Conservation (phyloP, 768 basidiomycete species). For the Neoboletus subvelutipes region DNA sequence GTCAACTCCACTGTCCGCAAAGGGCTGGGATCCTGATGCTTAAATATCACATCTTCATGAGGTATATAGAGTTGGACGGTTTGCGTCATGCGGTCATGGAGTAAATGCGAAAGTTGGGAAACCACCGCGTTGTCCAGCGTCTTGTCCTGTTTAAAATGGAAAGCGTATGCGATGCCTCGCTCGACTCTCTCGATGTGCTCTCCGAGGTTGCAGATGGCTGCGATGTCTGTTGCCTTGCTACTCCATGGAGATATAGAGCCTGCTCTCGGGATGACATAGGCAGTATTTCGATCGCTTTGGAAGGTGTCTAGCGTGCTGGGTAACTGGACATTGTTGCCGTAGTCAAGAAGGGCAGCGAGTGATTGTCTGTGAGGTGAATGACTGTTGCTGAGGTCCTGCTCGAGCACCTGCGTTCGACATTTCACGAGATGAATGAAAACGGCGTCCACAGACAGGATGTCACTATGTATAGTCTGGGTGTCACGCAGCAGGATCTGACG, state of each 20-base stretch:
- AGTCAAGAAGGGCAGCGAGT: constrained; percentile 72
- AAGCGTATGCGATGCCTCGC: constrained; percentile 71
- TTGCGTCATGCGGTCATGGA: constrained; percentile 99
- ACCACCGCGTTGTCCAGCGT: constrained; percentile 48
- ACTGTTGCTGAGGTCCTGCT: constrained; percentile 46
- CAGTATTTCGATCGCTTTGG: constrained; percentile 40
- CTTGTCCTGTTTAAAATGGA: constrained; percentile 46
- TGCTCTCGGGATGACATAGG: constrained; percentile 77
- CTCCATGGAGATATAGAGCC: constrained; percentile 99
- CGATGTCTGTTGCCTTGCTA: constrained; percentile 97
- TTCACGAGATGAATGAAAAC: constrained; percentile 87
- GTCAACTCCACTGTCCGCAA: constrained; percentile 70
- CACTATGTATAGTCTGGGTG: constrained; percentile 52
- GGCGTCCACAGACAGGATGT: constrained; percentile 71
- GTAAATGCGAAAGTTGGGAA: constrained; percentile 57
- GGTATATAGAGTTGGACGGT: constrained; percentile 61
- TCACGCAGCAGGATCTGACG: constrained; percentile 61
- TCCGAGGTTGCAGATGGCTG: constrained; percentile 80
- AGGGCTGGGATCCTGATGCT: constrained; percentile 60
- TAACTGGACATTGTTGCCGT: constrained; percentile 74
- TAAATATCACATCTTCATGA: constrained; percentile 53
- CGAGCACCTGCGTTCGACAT: constrained; percentile 44
- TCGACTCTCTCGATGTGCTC: constrained; percentile 77
- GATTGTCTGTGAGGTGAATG: constrained; percentile 48
- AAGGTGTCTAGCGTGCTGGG: constrained; percentile 40